phyloP scores from a whole-genome alignment of 2,329 filamentous ascomycete genomes.

The Paecilomyces sp. region DNA sequence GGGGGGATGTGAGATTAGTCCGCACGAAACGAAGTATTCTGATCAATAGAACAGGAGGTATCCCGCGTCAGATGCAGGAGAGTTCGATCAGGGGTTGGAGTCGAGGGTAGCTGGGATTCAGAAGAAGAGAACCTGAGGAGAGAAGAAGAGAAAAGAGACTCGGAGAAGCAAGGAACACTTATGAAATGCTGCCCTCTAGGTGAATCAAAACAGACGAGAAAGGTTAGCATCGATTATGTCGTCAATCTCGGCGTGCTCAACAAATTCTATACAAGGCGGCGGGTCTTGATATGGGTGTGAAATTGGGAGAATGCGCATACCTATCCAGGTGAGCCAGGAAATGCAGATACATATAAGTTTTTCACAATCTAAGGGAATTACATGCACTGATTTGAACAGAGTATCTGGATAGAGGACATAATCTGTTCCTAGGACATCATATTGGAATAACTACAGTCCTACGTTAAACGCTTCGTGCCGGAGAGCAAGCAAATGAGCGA shows the following conservation, averaged over 20 bases:
- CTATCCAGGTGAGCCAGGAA: neutral
- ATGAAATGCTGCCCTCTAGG: neutral
- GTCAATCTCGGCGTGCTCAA: neutral
- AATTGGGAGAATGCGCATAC: neutral
- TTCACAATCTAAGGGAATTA: neutral
- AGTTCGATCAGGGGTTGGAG: neutral
- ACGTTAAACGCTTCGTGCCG: too few species aligned
- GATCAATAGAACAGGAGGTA: neutral
- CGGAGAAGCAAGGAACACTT: neutral
- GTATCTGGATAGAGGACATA: neutral
- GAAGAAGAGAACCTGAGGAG: neutral
- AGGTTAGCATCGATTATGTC: neutral
- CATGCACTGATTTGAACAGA: neutral
- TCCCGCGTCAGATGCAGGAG: neutral
- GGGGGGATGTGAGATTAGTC: neutral
- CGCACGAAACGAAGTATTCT: neutral
- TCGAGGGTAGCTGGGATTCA: neutral
- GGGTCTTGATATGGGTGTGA: neutral
- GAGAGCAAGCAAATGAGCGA: too few species aligned
- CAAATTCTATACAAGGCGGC: neutral
- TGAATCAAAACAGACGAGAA: neutral
- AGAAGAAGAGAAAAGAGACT: neutral
- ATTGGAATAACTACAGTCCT: too few species aligned
- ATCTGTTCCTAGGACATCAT: neutral
- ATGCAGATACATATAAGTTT: neutral